Evolutionary conservation across 78 protist genomes (phyloP), one percentile per base, ranked within the genome.

Genomic region (Dictyostelium firmibasis): DNA sequence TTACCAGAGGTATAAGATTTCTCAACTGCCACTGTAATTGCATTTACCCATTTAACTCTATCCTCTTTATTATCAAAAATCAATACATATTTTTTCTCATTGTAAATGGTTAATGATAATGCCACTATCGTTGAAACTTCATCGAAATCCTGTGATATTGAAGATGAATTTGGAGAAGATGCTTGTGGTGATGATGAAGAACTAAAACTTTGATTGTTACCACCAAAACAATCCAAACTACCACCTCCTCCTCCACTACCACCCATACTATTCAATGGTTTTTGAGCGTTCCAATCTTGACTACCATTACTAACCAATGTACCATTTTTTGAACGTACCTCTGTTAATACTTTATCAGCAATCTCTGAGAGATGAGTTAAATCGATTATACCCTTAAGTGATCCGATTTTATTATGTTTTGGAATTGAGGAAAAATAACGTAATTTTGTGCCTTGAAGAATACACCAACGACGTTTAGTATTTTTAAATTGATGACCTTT

Each of bases 401-500:
- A 7, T 1, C 50, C 57, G 14, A 89, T 89, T 62, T 89, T 89
- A 72, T 89, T 89, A 78, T 81, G 76, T 25, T 81, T 83, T 47
- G 86, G 94, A 18, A 62, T 29, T 13, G 33, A 20, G 23, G 86
- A n/a, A 20, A 89, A 89, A 75, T 89, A 89, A 11, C 94, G 62
- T 47, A 89, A 50, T 13, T 89, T 89, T 35, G 47, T 69, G 9
- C 94, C 94, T 38, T 89, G 94, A 7, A 89, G 36, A 18, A 57
- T 83, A 50, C 79, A 89, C 94, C 94, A 89, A 23, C 94, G 23
- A 18, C 87, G 35, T 35, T 89, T 89, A 10, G 94, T 89, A 35
- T 89, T 89, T n/a, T 75, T 78, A n/a, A 89, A 89, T 50, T 89
- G 41, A 62, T 89, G 94, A 8, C 94, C 94, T 25, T 89, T 89